Evolutionary conservation across 2,329 filamentous ascomycete species (phyloP), one percentile per base, ranked within the genome.

Genomic region (Curvularia eragrostidis): DNA sequence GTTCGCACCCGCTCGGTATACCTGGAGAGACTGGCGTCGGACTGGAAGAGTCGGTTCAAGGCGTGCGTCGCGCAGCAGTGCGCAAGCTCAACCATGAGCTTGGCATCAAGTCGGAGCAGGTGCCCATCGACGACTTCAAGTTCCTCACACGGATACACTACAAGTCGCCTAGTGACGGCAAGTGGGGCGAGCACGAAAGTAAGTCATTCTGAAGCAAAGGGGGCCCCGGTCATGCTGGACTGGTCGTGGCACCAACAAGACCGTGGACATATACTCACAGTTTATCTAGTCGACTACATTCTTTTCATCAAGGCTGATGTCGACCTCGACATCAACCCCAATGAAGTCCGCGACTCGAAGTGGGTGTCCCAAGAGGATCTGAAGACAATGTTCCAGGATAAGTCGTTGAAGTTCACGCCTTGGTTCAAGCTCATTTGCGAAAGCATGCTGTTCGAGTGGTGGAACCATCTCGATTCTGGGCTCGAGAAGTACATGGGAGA

Each of bases 391-490:
- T 97, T 99, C 78, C 81, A 88, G 71, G 89, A 97, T 73, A 87
- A 90, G 3, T 83, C 80, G 52, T 83, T 96, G 69, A 90, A 89
- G 71, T 98, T 98, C 78, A 99, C 95, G 0, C 95, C 95, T 1
- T 99, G 95, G 95, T 99, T 99, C 84, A 97, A 97, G 84, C 88
- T 99, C 67, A 98, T 99, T 74, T 99, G 95, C 84, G 85, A 98
- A 78, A 93, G 91, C 48, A 93, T 98, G 91, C 86, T 99, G 41
- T 99, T 96, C 71, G 90, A 97, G 78, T 99, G 95, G 95, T 99
- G 95, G 95, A 83, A 88, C 73, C 88, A 91, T 79, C 85, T 98
- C 55, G 89, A 95, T 68, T 82, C 85, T 23, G 91, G 90, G 9
- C 82, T 98, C 67, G 90, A 96, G 59, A 89, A 91, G 80, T 97